A percentile compares a stretch with the other conserved stretches of the same genome.
Evolutionary conservation across 306 rosid genomes (phyloP).

Genomic region (Quercus ilex): DNA sequence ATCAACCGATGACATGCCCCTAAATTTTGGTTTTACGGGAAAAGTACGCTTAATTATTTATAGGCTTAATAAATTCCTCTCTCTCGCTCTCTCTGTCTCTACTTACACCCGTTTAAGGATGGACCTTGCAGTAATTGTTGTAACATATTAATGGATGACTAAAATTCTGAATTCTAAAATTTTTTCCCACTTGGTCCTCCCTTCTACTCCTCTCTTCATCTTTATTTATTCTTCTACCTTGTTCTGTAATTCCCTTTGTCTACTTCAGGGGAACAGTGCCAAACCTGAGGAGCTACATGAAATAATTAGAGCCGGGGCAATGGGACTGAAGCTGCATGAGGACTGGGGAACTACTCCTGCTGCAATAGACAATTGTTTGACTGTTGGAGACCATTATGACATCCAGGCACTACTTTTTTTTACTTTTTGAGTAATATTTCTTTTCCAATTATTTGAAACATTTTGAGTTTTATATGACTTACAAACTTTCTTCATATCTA

Average conservation of each 20-base stretch:
- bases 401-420: conserved; percentile 56
- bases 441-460: neutral
- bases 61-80: neutral
- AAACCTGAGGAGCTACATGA: conserved; percentile 64
- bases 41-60: conserved; percentile 46
- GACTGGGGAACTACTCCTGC: conserved; percentile 98
- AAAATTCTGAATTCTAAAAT: neutral
- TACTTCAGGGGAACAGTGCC: conserved; percentile 74
- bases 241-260: conserved; percentile 2
- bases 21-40: conserved; percentile 92
- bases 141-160: neutral
- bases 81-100: neutral
- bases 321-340: conserved; percentile 96
- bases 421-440: neutral
- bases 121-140: neutral
- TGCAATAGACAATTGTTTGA: conserved; percentile 73
- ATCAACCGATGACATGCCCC: conserved; percentile 80
- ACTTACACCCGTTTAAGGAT: neutral
- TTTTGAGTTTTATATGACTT: conserved; percentile 5
- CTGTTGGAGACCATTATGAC: conserved; percentile 70
- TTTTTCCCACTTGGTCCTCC: neutral
- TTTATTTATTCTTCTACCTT: neutral
- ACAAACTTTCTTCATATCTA: conserved; percentile 5
- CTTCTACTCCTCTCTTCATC: neutral
- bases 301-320: conserved; percentile 85